phyloP scores from a whole-genome alignment of 2,329 filamentous ascomycete genomes.

The Neofusicoccum kwambonambiense region DNA sequence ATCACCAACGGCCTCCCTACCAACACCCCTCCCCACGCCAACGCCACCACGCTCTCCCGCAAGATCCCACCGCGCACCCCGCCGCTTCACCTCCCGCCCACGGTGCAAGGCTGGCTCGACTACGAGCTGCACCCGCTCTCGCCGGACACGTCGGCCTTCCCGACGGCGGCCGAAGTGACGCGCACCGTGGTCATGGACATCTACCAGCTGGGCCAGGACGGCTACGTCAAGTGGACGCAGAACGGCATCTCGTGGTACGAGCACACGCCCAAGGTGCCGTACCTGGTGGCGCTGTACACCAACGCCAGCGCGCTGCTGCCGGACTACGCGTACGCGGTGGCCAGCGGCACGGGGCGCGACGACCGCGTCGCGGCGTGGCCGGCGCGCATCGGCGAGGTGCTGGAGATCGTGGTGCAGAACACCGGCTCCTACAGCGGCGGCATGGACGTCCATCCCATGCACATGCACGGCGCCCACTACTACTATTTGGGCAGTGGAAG shows the following conservation, averaged over 20 bases:
- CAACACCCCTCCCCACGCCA: background rate
- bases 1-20: background rate
- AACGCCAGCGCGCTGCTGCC: conserved; percentile 49
- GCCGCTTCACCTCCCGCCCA: conserved; percentile 32
- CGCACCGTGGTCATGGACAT: conserved; percentile 35
- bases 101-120: conserved; percentile 39
- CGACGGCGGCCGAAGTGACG: conserved; percentile 33
- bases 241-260: conserved; percentile 26
- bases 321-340: conserved; percentile 51
- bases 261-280: conserved; percentile 34
- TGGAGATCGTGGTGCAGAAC: conserved; percentile 54
- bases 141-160: conserved; percentile 29
- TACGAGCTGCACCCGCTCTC: conserved; percentile 37
- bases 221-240: conserved; percentile 25
- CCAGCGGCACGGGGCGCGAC: conserved; percentile 53
- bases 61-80: conserved; percentile 20
- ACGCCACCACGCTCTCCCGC: conserved; percentile 15
- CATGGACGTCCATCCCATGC: conserved; percentile 50
- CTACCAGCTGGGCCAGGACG: conserved; percentile 21
- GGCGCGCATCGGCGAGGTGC: conserved; percentile 55
- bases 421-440: conserved; percentile 26
- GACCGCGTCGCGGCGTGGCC: conserved; percentile 52
- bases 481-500: conserved; percentile 56
- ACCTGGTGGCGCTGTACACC: conserved; percentile 55
- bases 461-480: conserved; percentile 55